Base-by-base conservation (phyloP, 768 basidiomycete genomes). In the Termitomyces bulborhizus region DNA sequence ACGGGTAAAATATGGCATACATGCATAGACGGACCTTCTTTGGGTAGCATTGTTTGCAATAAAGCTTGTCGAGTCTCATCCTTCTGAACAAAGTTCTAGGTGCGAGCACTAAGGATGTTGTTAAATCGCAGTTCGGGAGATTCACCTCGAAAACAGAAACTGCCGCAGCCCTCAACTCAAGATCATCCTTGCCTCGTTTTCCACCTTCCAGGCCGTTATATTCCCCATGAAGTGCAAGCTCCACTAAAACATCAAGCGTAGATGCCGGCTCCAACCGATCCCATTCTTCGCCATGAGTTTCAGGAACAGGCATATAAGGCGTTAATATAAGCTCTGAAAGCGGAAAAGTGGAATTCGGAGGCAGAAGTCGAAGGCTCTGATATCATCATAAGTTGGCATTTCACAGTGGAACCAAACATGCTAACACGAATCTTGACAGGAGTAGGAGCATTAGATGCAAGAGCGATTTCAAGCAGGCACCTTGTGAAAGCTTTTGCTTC, bases 371-470 rank as follows among this genome's bases (percentile, higher is more conserved):
- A 29, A 82, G 78, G 72, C 76, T 77, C 53, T 49, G 55, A 44
- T 16, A 46, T 40, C 53, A 60, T 46, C 53, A 60, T 58, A 51
- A 40, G 51, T 44, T 49, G 16, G 58, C 15, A 24, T 40, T 34
- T 27, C 27, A 41, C 15, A 15, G 27, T 24, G 32, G 37, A 49
- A 31, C 46, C 18, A 24, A 46, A 55, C 12, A 46, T 15, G 18
- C 68, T 48, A 68, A 89, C 91, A 78, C 93, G 91, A 4, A 88
- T 86, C 73, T 99, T 98, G 46, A 98, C 72, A 6, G 77, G 60
- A 3, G 90, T 86, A 0, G 97, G 96, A 3, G 91, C 89, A 69
- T 98, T 98, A n/a, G 93, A 95, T 8, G 95, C 87, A 31, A 98
- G 77, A 1, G 88, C 90, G 4, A 95, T 74, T 68, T 99, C 96